Conservation (phyloP, 352 stramenopile genomes). For the Phytophthora colocasiae region DNA sequence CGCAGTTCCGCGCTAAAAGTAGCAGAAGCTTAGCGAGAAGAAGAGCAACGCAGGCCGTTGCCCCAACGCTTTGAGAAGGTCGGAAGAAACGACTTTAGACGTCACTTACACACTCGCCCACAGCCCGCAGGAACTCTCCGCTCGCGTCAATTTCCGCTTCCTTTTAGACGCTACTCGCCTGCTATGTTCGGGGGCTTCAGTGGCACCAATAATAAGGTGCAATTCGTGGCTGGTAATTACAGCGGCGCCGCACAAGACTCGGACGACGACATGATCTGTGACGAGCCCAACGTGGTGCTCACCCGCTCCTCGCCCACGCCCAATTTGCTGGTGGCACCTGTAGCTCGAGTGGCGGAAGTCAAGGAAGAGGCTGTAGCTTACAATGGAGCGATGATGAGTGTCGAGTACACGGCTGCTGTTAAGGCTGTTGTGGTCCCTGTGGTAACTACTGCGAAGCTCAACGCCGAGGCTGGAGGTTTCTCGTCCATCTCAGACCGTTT, state of each 20-base stretch:
- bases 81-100: constrained; percentile 33
- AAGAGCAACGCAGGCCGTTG: constrained; percentile 12
- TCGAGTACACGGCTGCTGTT: constrained; percentile 33
- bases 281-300: constrained; percentile 44
- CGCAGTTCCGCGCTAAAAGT: constrained; percentile 44
- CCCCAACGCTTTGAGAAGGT: constrained; percentile 11
- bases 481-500: constrained; percentile 69
- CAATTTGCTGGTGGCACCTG: constrained; percentile 38
- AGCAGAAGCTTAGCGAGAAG: constrained; percentile 22
- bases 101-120: constrained; percentile 41
- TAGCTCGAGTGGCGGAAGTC: constrained; percentile 35
- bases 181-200: constrained; percentile 37
- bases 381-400: constrained; percentile 31
- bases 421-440: constrained; percentile 29
- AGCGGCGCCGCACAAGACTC: constrained; percentile 40
- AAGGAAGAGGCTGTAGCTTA: constrained; percentile 33
- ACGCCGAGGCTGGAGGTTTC: constrained; percentile 42
- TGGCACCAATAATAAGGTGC: constrained; percentile 23
- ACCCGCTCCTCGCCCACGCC: constrained; percentile 68
- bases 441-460: constrained; percentile 6
- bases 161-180: not conserved
- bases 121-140: constrained; percentile 17
- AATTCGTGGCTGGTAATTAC: constrained; percentile 62
- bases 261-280: constrained; percentile 62
- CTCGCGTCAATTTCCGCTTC: not conserved